These are phyloP conservation scores for Hymenoscyphus repandus DNA, from an alignment of 2,329 filamentous ascomycete genomes.

Conservation along the genomic window DNA sequence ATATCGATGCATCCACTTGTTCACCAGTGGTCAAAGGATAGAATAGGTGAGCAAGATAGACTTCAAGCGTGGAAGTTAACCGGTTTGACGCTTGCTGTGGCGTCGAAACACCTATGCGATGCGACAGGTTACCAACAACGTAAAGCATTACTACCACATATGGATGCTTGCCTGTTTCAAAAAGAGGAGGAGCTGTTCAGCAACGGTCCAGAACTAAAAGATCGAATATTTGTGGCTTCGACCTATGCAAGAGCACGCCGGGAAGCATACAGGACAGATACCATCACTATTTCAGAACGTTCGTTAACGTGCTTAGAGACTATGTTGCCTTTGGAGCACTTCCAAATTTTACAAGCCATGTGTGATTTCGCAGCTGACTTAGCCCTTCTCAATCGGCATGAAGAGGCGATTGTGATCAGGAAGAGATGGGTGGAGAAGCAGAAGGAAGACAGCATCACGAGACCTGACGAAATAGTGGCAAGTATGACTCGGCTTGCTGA, in stretches of 20 bases:
- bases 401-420: too few species aligned
- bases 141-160: conserved; percentile 8
- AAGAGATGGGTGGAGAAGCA: too few species aligned
- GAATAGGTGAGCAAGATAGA: conserved; percentile 5
- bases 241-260: neutral
- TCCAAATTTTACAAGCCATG: too few species aligned
- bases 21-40: conserved; percentile 30
- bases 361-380: too few species aligned
- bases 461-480: neutral
- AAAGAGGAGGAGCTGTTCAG: neutral
- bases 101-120: neutral
- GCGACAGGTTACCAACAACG: neutral
- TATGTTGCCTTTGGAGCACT: too few species aligned
- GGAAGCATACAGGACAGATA: neutral
- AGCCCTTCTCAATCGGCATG: too few species aligned
- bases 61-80: neutral
- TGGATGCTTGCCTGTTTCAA: conserved; percentile 7
- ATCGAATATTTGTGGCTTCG: neutral
- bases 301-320: too few species aligned
- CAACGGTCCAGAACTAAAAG: neutral
- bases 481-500: neutral
- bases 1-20: conserved; percentile 33
- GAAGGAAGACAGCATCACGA: too few species aligned
- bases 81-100: neutral
- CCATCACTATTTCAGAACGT: too few species aligned